A percentile compares a stretch with the other conserved stretches of the same genome.
These are phyloP conservation scores for Cardamine resedifolia DNA, from an alignment of 345 rosid species.

Conservation along the genomic window DNA sequence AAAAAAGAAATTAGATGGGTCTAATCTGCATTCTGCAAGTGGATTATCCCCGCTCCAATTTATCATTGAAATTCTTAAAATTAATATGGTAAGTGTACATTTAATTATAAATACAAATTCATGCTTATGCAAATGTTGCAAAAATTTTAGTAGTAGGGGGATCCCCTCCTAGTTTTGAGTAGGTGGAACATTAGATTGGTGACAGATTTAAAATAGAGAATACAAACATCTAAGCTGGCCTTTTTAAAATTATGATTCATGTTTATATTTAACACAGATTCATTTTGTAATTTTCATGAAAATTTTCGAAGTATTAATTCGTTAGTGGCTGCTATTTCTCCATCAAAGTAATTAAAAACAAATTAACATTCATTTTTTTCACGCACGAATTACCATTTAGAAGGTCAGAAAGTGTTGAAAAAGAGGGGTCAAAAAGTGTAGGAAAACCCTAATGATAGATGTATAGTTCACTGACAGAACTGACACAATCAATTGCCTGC, in stretches of 20 bases:
- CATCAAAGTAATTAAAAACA: background rate
- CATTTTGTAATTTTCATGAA: background rate
- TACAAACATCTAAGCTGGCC: background rate
- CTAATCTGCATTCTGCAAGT: too few species aligned
- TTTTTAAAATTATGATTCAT: background rate
- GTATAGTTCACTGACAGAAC: background rate
- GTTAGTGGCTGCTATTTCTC: background rate
- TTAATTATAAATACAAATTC: background rate
- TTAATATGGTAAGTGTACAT: too few species aligned
- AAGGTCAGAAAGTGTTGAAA: background rate
- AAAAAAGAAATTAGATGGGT: too few species aligned
- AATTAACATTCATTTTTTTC: background rate
- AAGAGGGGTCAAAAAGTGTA: background rate
- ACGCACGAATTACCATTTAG: background rate
- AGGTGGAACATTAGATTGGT: background rate
- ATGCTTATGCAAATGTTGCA: too few species aligned
- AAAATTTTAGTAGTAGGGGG: too few species aligned
- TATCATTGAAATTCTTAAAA: too few species aligned
- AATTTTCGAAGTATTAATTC: too few species aligned
- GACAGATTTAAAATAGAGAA: too few species aligned
- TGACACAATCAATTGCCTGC: slow-evolving; percentile 17
- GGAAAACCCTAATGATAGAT: background rate
- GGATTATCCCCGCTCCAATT: too few species aligned
- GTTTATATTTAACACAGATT: too few species aligned
- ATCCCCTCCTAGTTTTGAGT: too few species aligned